Conservation (phyloP, 352 stramenopile species). For the Phytophthora ohioensis region DNA sequence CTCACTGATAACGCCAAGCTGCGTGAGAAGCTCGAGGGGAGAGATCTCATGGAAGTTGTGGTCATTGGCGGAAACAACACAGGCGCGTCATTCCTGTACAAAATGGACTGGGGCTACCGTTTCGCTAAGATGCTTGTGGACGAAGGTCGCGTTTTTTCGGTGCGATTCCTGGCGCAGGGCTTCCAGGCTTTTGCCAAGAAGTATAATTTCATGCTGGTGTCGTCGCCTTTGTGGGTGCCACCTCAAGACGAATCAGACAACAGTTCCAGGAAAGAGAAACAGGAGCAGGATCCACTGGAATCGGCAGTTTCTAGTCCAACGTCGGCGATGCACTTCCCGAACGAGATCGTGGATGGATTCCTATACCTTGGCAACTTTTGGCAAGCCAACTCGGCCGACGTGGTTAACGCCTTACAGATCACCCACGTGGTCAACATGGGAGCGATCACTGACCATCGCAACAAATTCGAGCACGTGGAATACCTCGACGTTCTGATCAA, state of each 20-base stretch:
- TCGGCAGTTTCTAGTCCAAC: constrained; percentile 14
- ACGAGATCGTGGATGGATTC: constrained; percentile 81
- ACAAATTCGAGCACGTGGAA: constrained; percentile 58
- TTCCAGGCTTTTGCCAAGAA: constrained; percentile 72
- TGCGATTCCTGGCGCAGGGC: constrained; percentile 73
- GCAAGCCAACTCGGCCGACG: constrained; percentile 72
- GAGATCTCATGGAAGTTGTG: constrained; percentile 80
- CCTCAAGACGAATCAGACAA: constrained; percentile 3
- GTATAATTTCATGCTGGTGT: constrained; percentile 73
- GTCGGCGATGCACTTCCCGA: constrained; percentile 61
- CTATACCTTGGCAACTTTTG: constrained; percentile 84
- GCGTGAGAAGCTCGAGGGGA: constrained; percentile 50
- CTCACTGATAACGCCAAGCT: constrained; percentile 44
- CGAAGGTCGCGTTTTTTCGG: constrained; percentile 76
- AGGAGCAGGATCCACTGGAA: constrained; percentile 7
- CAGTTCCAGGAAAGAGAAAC: background rate
- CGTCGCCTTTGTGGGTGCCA: constrained; percentile 23
- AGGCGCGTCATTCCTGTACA: constrained; percentile 56
- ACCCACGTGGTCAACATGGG: constrained; percentile 83
- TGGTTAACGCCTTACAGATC: constrained; percentile 66
- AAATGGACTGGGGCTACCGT: constrained; percentile 75
- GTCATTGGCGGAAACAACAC: constrained; percentile 69
- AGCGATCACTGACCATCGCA: constrained; percentile 65
- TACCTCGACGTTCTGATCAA: constrained; percentile 76
- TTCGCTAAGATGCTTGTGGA: constrained; percentile 69